Evolutionary conservation across 73 alveolate species (phyloP).

Genomic region (Symbiodinium natans): DNA sequence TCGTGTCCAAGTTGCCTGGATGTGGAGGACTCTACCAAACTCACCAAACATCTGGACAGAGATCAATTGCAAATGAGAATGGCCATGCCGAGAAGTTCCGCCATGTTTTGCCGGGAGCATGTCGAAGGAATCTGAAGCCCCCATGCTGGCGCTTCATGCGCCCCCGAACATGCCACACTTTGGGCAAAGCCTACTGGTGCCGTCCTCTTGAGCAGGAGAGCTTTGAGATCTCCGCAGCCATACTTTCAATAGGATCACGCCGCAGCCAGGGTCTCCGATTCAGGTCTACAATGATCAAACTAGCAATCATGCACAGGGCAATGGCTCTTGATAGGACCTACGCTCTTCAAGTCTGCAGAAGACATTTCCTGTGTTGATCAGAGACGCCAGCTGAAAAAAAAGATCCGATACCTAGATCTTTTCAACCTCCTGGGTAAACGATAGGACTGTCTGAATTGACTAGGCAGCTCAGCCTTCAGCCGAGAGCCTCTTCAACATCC

Average conservation of each 20-base stretch:
- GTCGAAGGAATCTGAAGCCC: too few species aligned
- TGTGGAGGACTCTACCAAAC: too few species aligned
- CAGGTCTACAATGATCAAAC: too few species aligned
- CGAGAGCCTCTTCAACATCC: neutral
- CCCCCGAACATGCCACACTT: neutral
- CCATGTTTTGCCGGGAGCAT: too few species aligned
- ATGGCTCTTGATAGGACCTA: neutral
- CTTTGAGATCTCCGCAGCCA: too few species aligned
- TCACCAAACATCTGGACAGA: too few species aligned
- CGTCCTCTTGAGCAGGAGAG: neutral
- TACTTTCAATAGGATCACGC: neutral
- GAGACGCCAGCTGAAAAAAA: neutral
- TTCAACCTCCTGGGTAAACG: neutral
- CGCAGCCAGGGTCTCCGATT: neutral
- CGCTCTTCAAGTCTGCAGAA: neutral
- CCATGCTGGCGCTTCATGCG: too few species aligned
- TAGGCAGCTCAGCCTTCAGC: neutral
- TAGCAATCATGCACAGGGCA: neutral
- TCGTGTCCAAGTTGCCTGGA: too few species aligned
- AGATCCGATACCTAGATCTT: neutral
- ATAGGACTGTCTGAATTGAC: neutral
- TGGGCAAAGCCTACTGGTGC: neutral
- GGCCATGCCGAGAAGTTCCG: too few species aligned
- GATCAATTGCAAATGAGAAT: too few species aligned
- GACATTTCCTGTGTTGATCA: neutral